Evolutionary conservation across 73 alveolate genomes (phyloP), one percentile per base, ranked within the genome.

Genomic region (Paramecium primaurelia): DNA sequence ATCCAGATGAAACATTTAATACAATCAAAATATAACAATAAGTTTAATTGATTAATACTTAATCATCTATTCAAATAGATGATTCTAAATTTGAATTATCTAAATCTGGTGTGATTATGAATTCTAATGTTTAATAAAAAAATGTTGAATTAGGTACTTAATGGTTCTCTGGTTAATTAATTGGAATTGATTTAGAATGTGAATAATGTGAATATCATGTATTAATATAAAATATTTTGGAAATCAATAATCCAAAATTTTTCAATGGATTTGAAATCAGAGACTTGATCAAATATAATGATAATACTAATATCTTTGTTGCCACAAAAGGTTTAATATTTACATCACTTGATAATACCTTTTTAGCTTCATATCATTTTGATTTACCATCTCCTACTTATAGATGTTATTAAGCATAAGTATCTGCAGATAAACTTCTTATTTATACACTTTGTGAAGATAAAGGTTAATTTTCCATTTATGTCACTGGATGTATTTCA

Each of bases 121-220:
- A 42, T 45, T 16, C 44, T 14, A 80, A 80, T 25, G 18, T 20
- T 4, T 32, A 6, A n/a, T 12, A 40, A 10, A 49, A 25, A 6
- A 45, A 25, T 7, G 16, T 32, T 80, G 77, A 36, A 8, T 47
- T 80, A 3, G 71, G 73, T 3, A 45, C 22, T 0, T 14, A 26
- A 22, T 80, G 91, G 91, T 80, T 32, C 16, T 25, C 71, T 38
- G 91, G 91, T 26, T 26, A 80, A 47, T 58, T 80, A 10, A 18
- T 25, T 10, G 42, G 77, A 4, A 26, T 80, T 14, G 38, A 22
- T 12, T 20, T 47, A 22, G 75, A 22, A 45, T 42, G 91, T 7
- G 58, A 80, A 80, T 11, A 80, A 49, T 45, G 75, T 49, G 71
- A 18, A 45, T 12, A 40, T 44, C 58, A 42, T 8, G 8, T 80